Percentiles rank a stretch among this genome's conserved stretches.
Evolutionary conservation across 805 yeast genomes (phyloP).

Genomic region (Saccharomycopsis vini): DNA sequence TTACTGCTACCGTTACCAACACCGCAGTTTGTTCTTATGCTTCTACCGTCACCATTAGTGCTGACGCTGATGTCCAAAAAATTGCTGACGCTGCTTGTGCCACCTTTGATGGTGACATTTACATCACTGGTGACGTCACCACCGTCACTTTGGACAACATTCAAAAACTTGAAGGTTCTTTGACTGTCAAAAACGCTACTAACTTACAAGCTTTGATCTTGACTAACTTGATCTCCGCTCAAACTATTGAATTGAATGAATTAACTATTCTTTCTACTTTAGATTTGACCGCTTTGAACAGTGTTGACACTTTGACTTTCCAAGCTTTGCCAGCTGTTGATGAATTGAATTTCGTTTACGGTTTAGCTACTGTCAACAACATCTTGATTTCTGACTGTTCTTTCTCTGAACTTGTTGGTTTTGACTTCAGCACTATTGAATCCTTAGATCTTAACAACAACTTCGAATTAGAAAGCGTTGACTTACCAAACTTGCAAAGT

Average conservation of each 20-base stretch:
- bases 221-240: slow-evolving; percentile 64
- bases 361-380: slow-evolving; percentile 65
- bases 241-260: slow-evolving; percentile 49
- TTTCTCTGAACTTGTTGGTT: slow-evolving; percentile 57
- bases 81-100: slow-evolving; percentile 52
- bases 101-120: slow-evolving; percentile 72
- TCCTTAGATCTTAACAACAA: slow-evolving; percentile 86
- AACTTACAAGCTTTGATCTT: slow-evolving; percentile 60
- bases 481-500: slow-evolving; percentile 55
- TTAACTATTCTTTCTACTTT: slow-evolving; percentile 61
- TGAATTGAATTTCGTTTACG: slow-evolving; percentile 55
- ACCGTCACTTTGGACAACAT: slow-evolving; percentile 66
- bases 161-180: slow-evolving; percentile 67
- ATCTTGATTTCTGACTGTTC: slow-evolving; percentile 69
- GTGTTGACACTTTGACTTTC: slow-evolving; percentile 75
- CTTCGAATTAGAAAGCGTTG: slow-evolving; percentile 59
- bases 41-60: slow-evolving; percentile 59
- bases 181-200: slow-evolving; percentile 59
- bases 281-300: slow-evolving; percentile 67
- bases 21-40: slow-evolving; percentile 60
- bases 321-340: slow-evolving; percentile 81
- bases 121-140: slow-evolving; percentile 43
- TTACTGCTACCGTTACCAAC: slow-evolving; percentile 37
- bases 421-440: slow-evolving; percentile 34
- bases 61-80: slow-evolving; percentile 68